Conservation (phyloP, 352 stramenopile species). For the Pythium graminicola region DNA sequence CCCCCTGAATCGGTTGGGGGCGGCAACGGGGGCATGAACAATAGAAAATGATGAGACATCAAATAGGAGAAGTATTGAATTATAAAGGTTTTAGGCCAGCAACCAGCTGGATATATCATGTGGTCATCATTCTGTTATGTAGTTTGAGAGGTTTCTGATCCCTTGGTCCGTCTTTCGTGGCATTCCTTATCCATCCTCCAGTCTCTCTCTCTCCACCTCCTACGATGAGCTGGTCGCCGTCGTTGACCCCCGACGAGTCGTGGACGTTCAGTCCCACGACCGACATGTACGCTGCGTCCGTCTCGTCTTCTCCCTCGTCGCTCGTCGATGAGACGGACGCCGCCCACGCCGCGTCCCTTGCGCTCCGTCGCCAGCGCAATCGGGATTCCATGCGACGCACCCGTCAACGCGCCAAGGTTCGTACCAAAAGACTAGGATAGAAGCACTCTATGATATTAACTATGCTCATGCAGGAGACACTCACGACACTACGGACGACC, state of each 20-base stretch:
- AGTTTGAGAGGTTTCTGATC: background rate
- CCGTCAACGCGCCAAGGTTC: conserved; percentile 24
- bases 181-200: background rate
- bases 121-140: no score
- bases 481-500: conserved; percentile 23
- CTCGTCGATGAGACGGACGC: conserved; percentile 5
- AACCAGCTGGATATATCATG: background rate
- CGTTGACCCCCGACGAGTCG: background rate
- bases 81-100: background rate
- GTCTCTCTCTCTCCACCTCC: background rate
- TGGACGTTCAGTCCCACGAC: conserved; percentile 17
- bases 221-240: background rate
- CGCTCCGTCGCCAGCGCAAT: conserved; percentile 25
- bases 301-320: background rate
- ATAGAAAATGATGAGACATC: background rate
- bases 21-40: background rate
- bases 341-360: conserved; percentile 3
- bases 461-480: conserved; percentile 14
- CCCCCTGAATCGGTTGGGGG: conserved; percentile 17
- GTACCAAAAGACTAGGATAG: background rate
- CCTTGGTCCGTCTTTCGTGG: background rate
- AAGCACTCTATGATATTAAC: background rate
- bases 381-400: conserved; percentile 34
- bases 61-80: no score
- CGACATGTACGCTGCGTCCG: conserved; percentile 15